Conservation (phyloP, 2,329 filamentous ascomycete genomes). For the Chaetomium olivaceum region DNA sequence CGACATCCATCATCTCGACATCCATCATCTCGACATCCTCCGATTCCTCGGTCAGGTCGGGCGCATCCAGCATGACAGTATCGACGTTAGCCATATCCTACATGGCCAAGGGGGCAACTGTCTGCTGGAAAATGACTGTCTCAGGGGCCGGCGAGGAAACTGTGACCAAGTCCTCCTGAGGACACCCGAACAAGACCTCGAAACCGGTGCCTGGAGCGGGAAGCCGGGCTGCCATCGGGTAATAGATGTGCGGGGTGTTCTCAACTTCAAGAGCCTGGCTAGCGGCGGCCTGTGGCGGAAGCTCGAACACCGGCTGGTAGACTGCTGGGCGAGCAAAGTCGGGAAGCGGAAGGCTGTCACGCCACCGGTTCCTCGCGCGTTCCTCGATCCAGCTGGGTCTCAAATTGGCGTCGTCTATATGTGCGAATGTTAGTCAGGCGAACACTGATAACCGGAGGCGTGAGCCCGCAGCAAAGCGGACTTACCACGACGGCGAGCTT, state of each 20-base stretch:
- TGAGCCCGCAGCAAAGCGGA: not conserved
- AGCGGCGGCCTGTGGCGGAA: not conserved
- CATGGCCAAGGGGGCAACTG: not conserved
- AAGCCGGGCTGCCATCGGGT: not conserved
- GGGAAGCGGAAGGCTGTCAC: not conserved
- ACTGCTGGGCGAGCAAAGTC: not conserved
- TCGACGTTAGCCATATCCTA: constrained; percentile 12
- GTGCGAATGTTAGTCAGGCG: not conserved
- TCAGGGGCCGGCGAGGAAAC: constrained; percentile 13
- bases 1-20: not conserved
- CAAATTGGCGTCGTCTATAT: not conserved
- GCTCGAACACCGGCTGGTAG: not conserved
- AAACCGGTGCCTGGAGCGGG: not conserved
- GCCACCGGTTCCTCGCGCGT: not conserved
- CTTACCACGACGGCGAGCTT: not conserved
- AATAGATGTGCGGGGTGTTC: not conserved
- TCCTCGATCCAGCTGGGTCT: not conserved
- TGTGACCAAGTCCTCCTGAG: constrained; percentile 9
- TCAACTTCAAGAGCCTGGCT: not conserved
- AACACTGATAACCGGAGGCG: not conserved
- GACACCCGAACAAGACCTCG: not conserved
- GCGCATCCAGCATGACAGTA: constrained; percentile 10
- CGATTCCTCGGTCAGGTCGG: not conserved
- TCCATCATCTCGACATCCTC: not conserved
- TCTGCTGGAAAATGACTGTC: constrained; percentile 2